Conservation (phyloP, 331 rosid genomes). For the Dryas integrifolia region DNA sequence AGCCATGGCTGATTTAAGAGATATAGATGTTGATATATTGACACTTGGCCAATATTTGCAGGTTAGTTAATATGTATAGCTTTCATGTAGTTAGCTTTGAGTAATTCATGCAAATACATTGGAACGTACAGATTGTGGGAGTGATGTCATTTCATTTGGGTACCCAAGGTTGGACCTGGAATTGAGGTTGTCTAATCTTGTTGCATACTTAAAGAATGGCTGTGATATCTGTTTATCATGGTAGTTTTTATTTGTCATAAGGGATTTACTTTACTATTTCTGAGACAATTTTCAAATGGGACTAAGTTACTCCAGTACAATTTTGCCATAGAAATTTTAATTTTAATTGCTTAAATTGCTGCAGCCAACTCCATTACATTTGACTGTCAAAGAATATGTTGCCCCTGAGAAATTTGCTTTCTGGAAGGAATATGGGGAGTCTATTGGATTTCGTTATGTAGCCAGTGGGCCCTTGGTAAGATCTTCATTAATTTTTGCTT, state of each 20-base stretch:
- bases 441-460: constrained; percentile 87
- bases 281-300: background rate
- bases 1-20: constrained; percentile 71
- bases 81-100: constrained; percentile 4
- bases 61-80: constrained; percentile 47
- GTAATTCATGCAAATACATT: background rate
- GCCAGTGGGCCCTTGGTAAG: constrained; percentile 98
- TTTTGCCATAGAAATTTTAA: constrained; percentile 2
- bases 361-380: constrained; percentile 94
- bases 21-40: constrained; percentile 83
- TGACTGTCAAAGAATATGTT: constrained; percentile 88
- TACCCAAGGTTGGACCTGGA: background rate
- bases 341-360: constrained; percentile 23
- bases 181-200: constrained; percentile 1
- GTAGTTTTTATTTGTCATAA: constrained; percentile 1
- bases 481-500: constrained; percentile 19
- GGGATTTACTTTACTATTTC: background rate
- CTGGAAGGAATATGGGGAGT: constrained; percentile 95
- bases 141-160: background rate
- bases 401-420: constrained; percentile 77
- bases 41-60: constrained; percentile 96
- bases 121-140: background rate
- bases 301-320: background rate
- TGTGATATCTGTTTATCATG: constrained; percentile 11
- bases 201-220: background rate